Evolutionary conservation across 169 alveolate species (phyloP), one percentile per base, ranked within the genome.

Genomic region (Cryptosporidium tyzzeri): DNA sequence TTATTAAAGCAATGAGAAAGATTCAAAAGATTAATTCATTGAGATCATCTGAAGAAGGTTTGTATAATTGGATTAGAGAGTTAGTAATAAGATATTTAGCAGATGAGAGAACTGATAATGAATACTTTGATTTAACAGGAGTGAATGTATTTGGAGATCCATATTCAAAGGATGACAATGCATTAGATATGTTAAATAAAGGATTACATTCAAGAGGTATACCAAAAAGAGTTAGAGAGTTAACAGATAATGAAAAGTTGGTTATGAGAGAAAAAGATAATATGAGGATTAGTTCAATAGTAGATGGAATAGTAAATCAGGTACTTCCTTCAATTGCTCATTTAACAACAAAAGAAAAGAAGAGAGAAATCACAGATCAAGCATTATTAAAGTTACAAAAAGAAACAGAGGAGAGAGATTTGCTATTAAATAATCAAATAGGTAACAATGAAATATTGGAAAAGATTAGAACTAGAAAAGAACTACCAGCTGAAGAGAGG

Each of bases 91-190:
- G 89, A 21, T 80, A 80, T 33, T 41, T 80, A 29, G 89, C 89
- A 23, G 89, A 80, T 62, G 89, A 80, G 70, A 80, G 89, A 26
- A 80, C 89, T 16, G 89, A 80, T 8, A 35, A 59, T 33, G 89
- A 80, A 23, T 80, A 44, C 44, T 21, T 50, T 21, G 89, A 80
- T 18, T 65, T 80, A 45, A 65, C 89, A 18, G 89, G 89, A 80
- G 75, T 62, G 18, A 80, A 80, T 80, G 89, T 80, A 45, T 80
- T 80, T 80, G 89, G 89, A 3, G 89, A 80, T 44, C 89, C 89
- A 14, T 80, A 80, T 44, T 80, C 89, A 12, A 67, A 80, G 37
- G 89, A 80, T 26, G 74, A 62, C 8, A 48, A 65, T 44, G 1
- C 69, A 44, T 14, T 31, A 3, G 67, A 80, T 31, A 61, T 80